Evolutionary conservation across 2,329 filamentous ascomycete genomes (phyloP), one percentile per base, ranked within the genome.

Genomic region (Penicillium digitatum): DNA sequence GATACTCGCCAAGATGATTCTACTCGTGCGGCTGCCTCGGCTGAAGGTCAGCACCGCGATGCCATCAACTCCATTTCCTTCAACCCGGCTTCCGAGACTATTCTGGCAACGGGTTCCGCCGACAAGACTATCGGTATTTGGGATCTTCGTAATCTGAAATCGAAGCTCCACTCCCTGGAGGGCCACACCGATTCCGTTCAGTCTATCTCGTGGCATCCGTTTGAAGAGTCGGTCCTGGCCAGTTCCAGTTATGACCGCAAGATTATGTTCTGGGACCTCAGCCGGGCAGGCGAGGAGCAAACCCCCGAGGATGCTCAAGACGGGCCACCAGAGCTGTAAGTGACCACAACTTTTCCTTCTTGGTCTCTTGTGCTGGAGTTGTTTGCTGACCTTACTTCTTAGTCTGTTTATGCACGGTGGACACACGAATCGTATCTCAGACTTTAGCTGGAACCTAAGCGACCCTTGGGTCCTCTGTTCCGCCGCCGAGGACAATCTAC

Each of bases 381-480:
- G 38, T 54, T 55, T 14, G 24, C 55, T 55, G 26, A 51, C 38
- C n/a, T 45, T 31, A 44, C 12, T 35, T 14, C 39, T 42, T 59
- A 91, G 89, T 44, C 79, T 99, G 1, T 99, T 99, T 76, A 97
- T 99, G 92, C 94, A 99, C 68, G 94, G 94, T 58, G 94, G 94
- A 31, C 95, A 99, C 78, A 99, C 94, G 11, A 96, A 96, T 76
- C 88, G 95, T 63, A 85, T 99, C 58, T 91, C 90, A 34, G 95
- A 99, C 74, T 99, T 99, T 69, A 93, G 88, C 76, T 99, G 93
- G 93, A 99, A 99, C 74, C 85, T 86, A 64, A 96, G 95, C 71
- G 91, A 96, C 67, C 92, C 93, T 5, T 99, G 95, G 95, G 84
- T 96, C 52, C 89, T 99, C 63, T 92, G 91, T 72, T 95, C 89